phyloP scores from a whole-genome alignment of 495 filamentous ascomycete species.

The Xanthoparmelia taractica region DNA sequence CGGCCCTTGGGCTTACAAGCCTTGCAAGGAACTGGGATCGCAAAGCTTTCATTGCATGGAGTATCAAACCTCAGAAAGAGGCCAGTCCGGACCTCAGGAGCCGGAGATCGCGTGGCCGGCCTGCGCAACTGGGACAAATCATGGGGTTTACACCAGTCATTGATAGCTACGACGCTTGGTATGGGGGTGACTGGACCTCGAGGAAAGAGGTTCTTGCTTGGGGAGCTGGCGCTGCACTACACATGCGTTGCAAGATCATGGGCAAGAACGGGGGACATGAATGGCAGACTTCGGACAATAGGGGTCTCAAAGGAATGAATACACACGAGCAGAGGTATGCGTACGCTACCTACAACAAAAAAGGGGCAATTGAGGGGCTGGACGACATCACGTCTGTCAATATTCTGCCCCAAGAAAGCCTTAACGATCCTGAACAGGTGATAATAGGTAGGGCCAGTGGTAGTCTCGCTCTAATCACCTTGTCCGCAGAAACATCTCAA shows the following conservation, averaged over 20 bases:
- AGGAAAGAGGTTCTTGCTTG: conserved; percentile 52
- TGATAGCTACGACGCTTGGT: conserved; percentile 53
- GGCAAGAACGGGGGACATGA: conserved; percentile 15
- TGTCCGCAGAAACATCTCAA: conserved; percentile 20
- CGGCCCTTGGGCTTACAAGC: conserved; percentile 48
- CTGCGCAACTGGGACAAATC: conserved; percentile 44
- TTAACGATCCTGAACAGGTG: conserved; percentile 31
- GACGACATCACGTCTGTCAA: conserved; percentile 58
- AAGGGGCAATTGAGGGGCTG: conserved; percentile 45
- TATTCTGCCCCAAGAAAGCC: conserved; percentile 39
- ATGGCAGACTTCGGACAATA: conserved; percentile 19
- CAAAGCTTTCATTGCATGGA: conserved; percentile 49
- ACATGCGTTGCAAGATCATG: conserved; percentile 38
- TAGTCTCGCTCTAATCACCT: conserved; percentile 30
- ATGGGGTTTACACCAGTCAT: conserved; percentile 57
- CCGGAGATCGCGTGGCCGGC: background rate
- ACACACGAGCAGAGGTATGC: conserved; percentile 23
- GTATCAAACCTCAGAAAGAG: conserved; percentile 37
- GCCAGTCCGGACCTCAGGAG: conserved; percentile 1
- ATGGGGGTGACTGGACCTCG: conserved; percentile 43
- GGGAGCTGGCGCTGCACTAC: conserved; percentile 53
- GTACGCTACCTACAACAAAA: conserved; percentile 48
- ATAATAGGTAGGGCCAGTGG: conserved; percentile 43
- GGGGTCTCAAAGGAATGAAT: conserved; percentile 22
- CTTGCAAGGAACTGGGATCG: conserved; percentile 53